Percentiles rank a stretch among this genome's conserved stretches.
Evolutionary conservation across 805 yeast species (phyloP).

Genomic region (Lachancea mirantina): DNA sequence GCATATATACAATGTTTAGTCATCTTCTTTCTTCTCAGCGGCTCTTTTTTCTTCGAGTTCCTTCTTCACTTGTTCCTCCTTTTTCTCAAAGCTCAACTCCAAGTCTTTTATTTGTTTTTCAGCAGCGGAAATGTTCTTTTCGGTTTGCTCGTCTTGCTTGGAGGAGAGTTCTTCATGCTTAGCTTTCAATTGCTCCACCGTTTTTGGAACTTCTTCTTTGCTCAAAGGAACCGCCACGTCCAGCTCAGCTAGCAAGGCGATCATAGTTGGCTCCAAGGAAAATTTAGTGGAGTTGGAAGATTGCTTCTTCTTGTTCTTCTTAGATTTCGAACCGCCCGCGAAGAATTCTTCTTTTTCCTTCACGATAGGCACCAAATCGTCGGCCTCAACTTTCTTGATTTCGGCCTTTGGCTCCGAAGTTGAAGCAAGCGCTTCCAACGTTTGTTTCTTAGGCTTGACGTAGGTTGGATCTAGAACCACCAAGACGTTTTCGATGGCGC

Average conservation of each 20-base stretch:
- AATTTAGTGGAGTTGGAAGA: slow-evolving; percentile 36
- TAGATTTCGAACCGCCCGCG: slow-evolving; percentile 37
- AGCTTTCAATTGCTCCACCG: slow-evolving; percentile 60
- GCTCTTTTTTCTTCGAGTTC: slow-evolving; percentile 29
- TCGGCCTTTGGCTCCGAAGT: slow-evolving; percentile 35
- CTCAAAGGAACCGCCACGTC: slow-evolving; percentile 72
- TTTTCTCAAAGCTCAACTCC: slow-evolving; percentile 44
- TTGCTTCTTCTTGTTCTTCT: slow-evolving; percentile 47
- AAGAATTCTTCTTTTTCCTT: slow-evolving; percentile 42
- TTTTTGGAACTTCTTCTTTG: slow-evolving; percentile 58
- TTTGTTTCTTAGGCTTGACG: slow-evolving; percentile 46
- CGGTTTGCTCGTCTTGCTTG: slow-evolving; percentile 76
- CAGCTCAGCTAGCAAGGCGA: slow-evolving; percentile 69
- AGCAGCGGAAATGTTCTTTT: slow-evolving; percentile 66
- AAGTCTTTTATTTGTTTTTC: slow-evolving; percentile 68
- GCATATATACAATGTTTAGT: no score
- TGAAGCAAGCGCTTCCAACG: slow-evolving; percentile 25
- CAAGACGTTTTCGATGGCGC: slow-evolving; percentile 65
- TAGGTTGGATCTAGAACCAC: slow-evolving; percentile 70
- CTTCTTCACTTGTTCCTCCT: slow-evolving; percentile 34
- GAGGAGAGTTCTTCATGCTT: slow-evolving; percentile 62
- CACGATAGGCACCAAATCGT: slow-evolving; percentile 41
- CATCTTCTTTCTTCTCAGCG: slow-evolving; percentile 23
- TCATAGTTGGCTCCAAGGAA: slow-evolving; percentile 71
- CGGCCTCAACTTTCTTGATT: slow-evolving; percentile 57